phyloP scores from a whole-genome alignment of 257 asterid genomes.

The Nicotiana otophora region DNA sequence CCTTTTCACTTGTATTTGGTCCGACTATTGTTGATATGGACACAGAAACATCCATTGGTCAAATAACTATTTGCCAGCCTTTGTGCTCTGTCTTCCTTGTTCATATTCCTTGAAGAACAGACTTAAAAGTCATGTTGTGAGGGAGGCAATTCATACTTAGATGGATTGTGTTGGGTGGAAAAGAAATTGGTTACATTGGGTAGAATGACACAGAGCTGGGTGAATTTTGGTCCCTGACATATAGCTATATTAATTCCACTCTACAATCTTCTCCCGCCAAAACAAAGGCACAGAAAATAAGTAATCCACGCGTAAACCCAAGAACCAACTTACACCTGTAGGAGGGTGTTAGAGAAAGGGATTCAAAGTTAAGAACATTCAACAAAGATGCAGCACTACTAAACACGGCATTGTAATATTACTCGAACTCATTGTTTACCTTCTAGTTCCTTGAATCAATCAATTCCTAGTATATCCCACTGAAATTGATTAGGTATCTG shows the following conservation, averaged over 20 bases:
- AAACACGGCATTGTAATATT: background rate
- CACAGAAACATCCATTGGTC: background rate
- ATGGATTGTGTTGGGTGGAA: background rate
- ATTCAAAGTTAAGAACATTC: background rate
- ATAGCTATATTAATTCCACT: too few species aligned
- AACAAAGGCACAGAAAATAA: too few species aligned
- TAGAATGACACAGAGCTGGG: background rate
- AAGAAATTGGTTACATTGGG: background rate
- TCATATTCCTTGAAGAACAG: background rate
- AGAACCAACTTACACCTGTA: too few species aligned
- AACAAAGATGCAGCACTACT: background rate
- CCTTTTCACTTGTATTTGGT: background rate
- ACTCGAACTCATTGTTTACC: background rate
- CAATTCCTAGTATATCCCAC: background rate
- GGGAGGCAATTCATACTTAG: slow-evolving; percentile 1
- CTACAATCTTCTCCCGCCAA: too few species aligned
- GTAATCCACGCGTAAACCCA: too few species aligned
- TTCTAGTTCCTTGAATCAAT: background rate
- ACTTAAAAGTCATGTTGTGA: background rate
- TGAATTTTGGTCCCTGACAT: background rate
- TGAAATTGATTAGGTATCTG: background rate
- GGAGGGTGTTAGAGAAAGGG: background rate
- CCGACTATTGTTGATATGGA: background rate
- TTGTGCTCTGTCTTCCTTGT: slow-evolving; percentile 1
- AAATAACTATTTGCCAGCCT: background rate